A percentile compares a stretch with the other conserved stretches of the same genome.
Evolutionary conservation across 345 rosid species (phyloP).

Genomic region (Acer negundo): DNA sequence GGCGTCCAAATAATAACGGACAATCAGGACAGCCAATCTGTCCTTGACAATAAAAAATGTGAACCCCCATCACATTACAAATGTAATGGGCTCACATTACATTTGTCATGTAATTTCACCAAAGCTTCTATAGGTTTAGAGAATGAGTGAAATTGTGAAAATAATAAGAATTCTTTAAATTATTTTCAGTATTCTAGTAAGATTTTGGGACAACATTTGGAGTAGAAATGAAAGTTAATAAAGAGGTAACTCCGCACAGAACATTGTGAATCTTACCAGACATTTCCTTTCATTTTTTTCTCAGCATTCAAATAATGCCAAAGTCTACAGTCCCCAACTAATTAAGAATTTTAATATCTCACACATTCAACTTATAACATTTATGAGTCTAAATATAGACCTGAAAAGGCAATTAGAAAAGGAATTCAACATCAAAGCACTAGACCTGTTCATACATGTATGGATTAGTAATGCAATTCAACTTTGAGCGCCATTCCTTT

Average conservation of each 20-base stretch:
- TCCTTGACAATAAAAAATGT: neutral
- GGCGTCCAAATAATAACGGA: neutral
- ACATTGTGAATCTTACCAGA: neutral
- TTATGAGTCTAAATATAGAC: neutral
- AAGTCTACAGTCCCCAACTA: neutral
- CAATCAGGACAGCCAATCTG: neutral
- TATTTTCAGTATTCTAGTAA: too few species aligned
- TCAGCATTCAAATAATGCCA: neutral
- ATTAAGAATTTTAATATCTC: neutral
- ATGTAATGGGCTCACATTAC: neutral
- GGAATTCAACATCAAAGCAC: neutral
- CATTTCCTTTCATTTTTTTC: neutral
- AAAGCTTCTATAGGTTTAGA: neutral
- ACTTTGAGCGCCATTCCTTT: neutral
- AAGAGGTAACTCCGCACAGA: neutral
- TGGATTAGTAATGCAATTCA: slow-evolving; percentile 74
- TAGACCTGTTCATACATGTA: slow-evolving; percentile 68
- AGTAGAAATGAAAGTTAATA: neutral
- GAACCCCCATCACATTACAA: neutral
- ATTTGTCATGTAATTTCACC: neutral
- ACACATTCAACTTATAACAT: slow-evolving; percentile 12
- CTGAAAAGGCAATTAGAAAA: neutral
- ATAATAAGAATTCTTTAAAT: neutral
- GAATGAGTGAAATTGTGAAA: neutral
- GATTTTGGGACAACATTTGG: neutral